phyloP scores from a whole-genome alignment of 2,329 filamentous ascomycete genomes.

The Penicillium hordei region DNA sequence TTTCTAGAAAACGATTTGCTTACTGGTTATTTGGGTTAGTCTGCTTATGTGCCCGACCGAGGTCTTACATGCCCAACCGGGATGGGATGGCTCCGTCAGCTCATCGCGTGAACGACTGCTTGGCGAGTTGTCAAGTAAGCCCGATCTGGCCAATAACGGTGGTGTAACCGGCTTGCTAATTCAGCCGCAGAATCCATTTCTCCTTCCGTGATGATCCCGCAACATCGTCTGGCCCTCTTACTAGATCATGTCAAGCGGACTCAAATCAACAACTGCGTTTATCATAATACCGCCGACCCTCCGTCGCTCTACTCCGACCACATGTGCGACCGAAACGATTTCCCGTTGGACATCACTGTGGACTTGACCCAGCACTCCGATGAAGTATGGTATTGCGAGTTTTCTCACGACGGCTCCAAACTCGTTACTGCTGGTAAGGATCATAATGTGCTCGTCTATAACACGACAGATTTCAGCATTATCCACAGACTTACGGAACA shows the following conservation, averaged over 20 bases:
- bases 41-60: slow-evolving; percentile 85
- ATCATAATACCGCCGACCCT: slow-evolving; percentile 76
- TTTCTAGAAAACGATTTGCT: neutral
- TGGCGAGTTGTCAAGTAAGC: slow-evolving; percentile 78
- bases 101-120: slow-evolving; percentile 72
- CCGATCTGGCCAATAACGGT: neutral
- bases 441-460: slow-evolving; percentile 75
- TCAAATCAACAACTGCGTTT: slow-evolving; percentile 81
- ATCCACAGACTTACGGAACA: slow-evolving; percentile 66
- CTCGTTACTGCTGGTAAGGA: slow-evolving; percentile 81
- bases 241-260: slow-evolving; percentile 79
- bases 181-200: slow-evolving; percentile 72
- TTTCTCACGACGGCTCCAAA: slow-evolving; percentile 81
- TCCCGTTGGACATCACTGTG: slow-evolving; percentile 69
- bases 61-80: slow-evolving; percentile 72
- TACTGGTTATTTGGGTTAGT: slow-evolving; percentile 44
- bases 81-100: slow-evolving; percentile 80
- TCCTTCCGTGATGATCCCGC: slow-evolving; percentile 93
- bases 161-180: slow-evolving; percentile 26
- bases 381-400: slow-evolving; percentile 89
- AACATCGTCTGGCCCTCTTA: slow-evolving; percentile 78
- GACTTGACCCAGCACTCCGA: slow-evolving; percentile 72
- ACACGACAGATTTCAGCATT: slow-evolving; percentile 68
- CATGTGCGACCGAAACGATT: slow-evolving; percentile 73
- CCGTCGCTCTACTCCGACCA: slow-evolving; percentile 91